These are phyloP conservation scores for Backusella circina DNA, from an alignment of 192 early-diverging fungal species.

Conservation along the genomic window DNA sequence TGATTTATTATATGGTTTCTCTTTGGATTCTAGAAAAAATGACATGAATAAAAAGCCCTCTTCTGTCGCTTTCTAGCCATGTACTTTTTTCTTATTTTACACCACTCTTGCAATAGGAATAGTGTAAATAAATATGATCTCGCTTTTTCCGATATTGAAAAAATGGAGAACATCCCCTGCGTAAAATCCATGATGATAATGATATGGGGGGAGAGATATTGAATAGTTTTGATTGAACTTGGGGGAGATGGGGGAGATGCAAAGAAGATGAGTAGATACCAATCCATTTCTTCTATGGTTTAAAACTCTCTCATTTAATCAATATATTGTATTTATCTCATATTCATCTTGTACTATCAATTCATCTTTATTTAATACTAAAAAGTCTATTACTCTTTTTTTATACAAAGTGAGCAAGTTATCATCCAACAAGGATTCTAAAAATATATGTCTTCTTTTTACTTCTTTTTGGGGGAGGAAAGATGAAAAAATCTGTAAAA, in stretches of 20 bases:
- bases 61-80: background rate
- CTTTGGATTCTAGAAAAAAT: background rate
- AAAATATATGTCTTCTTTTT: background rate
- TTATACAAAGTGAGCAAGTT: background rate
- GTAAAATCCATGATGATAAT: background rate
- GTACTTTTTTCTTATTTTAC: background rate
- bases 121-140: background rate
- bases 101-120: background rate
- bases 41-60: background rate
- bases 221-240: background rate
- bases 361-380: background rate
- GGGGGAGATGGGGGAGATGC: background rate
- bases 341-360: background rate
- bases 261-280: background rate
- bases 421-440: background rate
- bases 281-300: background rate
- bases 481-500: background rate
- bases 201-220: background rate
- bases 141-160: background rate
- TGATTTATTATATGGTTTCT: background rate
- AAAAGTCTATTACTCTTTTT: background rate
- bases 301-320: background rate
- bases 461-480: background rate
- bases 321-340: background rate
- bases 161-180: background rate